Conservation (phyloP, 75 land plant genomes). For the Pinus tabuliformis region DNA sequence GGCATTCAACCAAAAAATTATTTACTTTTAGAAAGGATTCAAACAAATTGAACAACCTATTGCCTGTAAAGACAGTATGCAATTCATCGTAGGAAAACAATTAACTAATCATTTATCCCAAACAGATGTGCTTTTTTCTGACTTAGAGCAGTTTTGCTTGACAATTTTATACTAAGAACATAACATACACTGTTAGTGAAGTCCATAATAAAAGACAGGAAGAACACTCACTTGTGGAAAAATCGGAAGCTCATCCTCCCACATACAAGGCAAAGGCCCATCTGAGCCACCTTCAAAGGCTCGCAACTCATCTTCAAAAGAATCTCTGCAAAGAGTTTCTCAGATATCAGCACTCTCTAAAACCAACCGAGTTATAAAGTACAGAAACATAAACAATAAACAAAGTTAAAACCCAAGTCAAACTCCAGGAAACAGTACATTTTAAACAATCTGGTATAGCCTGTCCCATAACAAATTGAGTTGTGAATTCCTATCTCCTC, state of each 20-base stretch:
- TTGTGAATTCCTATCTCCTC: neutral
- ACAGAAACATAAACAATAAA: neutral
- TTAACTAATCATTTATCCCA: neutral
- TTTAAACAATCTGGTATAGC: neutral
- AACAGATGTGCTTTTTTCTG: no score
- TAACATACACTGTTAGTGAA: neutral
- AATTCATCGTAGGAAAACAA: neutral
- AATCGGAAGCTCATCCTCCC: constrained; percentile 75
- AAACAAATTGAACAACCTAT: neutral
- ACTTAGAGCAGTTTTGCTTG: neutral
- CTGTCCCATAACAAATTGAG: neutral
- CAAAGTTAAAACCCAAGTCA: neutral
- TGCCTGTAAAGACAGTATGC: neutral
- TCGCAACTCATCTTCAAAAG: constrained; percentile 95
- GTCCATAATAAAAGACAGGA: neutral
- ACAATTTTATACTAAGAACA: neutral
- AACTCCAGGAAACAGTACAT: neutral
- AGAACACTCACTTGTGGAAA: constrained; percentile 79
- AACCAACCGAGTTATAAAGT: neutral
- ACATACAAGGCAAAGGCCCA: constrained; percentile 89
- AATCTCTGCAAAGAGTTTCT: constrained; percentile 60
- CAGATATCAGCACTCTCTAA: neutral
- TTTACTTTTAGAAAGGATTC: neutral
- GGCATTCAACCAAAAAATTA: no score
- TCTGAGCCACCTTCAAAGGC: constrained; percentile 95